phyloP scores from a whole-genome alignment of 495 filamentous ascomycete species.

The Chaetomium tenue region DNA sequence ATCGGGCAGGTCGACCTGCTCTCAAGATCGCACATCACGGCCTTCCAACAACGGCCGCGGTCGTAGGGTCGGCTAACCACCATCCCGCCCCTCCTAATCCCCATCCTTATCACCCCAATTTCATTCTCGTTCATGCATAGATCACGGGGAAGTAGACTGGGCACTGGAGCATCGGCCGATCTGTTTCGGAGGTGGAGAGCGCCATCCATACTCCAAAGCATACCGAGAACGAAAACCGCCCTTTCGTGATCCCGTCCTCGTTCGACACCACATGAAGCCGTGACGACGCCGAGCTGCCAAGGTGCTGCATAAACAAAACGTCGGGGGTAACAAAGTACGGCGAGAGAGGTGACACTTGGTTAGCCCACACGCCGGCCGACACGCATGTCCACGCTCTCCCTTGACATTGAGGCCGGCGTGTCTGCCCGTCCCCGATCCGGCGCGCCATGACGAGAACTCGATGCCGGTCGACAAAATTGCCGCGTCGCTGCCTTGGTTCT shows the following conservation, averaged over 20 bases:
- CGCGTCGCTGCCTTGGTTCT: slow-evolving; percentile 8
- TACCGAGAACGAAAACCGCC: neutral
- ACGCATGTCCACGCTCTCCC: neutral
- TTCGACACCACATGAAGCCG: neutral
- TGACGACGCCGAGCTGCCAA: slow-evolving; percentile 1
- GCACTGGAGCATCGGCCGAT: neutral
- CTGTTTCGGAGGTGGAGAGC: slow-evolving; percentile 8
- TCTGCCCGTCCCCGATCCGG: neutral
- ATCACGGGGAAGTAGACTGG: slow-evolving; percentile 6
- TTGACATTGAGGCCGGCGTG: neutral
- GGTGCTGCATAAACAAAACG: neutral
- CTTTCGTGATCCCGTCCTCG: too few relatives aligned
- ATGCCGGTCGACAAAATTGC: neutral
- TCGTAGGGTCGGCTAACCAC: neutral
- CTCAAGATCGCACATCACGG: neutral
- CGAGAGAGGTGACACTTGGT: neutral
- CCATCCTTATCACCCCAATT: neutral
- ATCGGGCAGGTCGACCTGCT: neutral
- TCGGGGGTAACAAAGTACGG: neutral
- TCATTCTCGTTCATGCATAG: neutral
- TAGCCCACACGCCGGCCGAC: neutral
- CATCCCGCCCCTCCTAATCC: neutral
- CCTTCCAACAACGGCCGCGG: neutral
- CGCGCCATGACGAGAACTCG: neutral
- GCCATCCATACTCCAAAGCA: neutral